Base-by-base conservation (phyloP, 176 grass and related monocot genomes). In the Themeda triandra region DNA sequence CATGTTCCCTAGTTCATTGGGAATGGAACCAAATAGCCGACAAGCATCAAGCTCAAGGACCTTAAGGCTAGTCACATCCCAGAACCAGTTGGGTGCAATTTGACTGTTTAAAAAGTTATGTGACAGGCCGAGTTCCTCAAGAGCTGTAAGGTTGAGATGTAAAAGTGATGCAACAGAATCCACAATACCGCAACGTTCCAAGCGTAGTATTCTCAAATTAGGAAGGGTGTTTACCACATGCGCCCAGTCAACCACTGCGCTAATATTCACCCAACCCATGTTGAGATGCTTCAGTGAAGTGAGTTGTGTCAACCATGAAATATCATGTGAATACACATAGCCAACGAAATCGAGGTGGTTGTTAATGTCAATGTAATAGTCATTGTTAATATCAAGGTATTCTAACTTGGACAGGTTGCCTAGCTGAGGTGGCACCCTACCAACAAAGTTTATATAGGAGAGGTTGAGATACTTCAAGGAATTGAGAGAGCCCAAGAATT, bases 111-210 rank as follows among this genome's bases (percentile, higher is more conserved):
- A 35, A 9, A 15, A 6, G 64, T 35, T 67, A 0, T 1, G 0
- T 0, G 2, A 3, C 14, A 67, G 71, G 40, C 29, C 6, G 1
- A 73, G 71, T 14, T 49, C 6, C 71, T 73, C 71, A 18, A 49
- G 40, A 49, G 29, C 42, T 8, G 71, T 73, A 73, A 73, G 24
- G 71, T 73, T 49, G 23, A 13, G 5, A 17, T 49, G 71, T 73
- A 30, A 8, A 30, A 73, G 71, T 19, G 71, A 29, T 18, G 24
- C 7, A 6, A 5, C 4, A 0, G 71, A 48, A 17, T 1, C 19
- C 6, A 7, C 29, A 25, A 73, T 2, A 0, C 14, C 1, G 29
- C 71, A 73, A 4, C 6, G 0, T 15, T 3, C 0, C 0, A 73
- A 44, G 28, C 9, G 3, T 2, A 73, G 14, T 17, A 9, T 25